Conservation (phyloP, 2,329 filamentous ascomycete species). For the Aspergillus aculeatus region DNA sequence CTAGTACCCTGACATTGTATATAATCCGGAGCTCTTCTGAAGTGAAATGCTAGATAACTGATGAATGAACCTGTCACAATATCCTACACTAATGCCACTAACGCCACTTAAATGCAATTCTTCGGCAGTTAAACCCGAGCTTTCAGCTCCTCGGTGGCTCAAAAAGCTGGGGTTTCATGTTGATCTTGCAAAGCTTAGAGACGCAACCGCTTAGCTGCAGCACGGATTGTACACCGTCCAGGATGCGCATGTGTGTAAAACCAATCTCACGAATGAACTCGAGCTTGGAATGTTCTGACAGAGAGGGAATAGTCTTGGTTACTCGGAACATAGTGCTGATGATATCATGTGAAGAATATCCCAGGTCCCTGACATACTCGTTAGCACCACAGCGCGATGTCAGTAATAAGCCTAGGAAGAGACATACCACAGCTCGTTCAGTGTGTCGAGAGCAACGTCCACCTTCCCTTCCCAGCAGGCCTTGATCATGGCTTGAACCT, state of each 20-base stretch:
- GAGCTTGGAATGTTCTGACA: slow-evolving; percentile 92
- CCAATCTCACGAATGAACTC: slow-evolving; percentile 99
- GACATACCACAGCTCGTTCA: slow-evolving; percentile 81
- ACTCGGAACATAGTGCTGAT: slow-evolving; percentile 99
- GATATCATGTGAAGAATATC: slow-evolving; percentile 98
- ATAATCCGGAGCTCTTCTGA: neutral
- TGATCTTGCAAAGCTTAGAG: slow-evolving; percentile 86
- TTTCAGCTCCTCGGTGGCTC: slow-evolving; percentile 41
- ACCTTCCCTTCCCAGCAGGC: slow-evolving; percentile 91
- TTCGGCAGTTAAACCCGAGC: slow-evolving; percentile 2
- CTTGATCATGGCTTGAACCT: slow-evolving; percentile 98
- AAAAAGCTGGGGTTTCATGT: slow-evolving; percentile 90
- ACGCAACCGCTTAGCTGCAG: slow-evolving; percentile 92
- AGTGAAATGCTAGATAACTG: neutral
- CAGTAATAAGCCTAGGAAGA: neutral
- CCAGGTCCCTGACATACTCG: slow-evolving; percentile 59
- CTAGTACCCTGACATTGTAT: neutral
- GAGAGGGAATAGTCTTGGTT: slow-evolving; percentile 87
- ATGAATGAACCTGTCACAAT: neutral
- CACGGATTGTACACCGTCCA: slow-evolving; percentile 95
- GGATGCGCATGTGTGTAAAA: slow-evolving; percentile 97
- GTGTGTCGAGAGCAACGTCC: slow-evolving; percentile 77
- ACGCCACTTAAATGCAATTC: slow-evolving; percentile 25
- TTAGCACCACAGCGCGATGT: neutral
- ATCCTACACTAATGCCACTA: slow-evolving; percentile 14